A percentile compares a stretch with the other conserved stretches of the same genome.
These are phyloP conservation scores for Musa troglodytarum DNA, from an alignment of 176 grass and related monocot genomes.

Conservation along the genomic window DNA sequence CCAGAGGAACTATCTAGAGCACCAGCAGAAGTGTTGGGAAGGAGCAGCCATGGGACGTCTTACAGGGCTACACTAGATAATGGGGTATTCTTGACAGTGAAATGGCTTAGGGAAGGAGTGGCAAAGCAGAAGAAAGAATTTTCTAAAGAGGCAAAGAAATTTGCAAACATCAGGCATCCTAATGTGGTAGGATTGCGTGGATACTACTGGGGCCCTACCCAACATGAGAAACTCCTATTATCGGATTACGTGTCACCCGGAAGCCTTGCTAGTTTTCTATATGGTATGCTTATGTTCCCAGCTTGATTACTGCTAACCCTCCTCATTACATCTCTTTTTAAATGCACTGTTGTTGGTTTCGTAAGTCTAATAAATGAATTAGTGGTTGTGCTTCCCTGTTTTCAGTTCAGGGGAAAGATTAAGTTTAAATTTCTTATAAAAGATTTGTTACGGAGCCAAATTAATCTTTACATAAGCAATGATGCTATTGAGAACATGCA, in stretches of 20 bases:
- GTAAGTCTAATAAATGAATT: too few species aligned
- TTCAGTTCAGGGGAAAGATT: background rate
- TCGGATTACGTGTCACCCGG: constrained; percentile 64
- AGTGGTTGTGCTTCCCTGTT: background rate
- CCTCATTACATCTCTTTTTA: background rate
- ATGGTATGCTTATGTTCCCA: constrained; percentile 40
- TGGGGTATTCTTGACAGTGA: constrained; percentile 57
- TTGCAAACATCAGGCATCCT: constrained; percentile 58
- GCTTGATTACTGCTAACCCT: background rate
- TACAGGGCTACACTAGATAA: constrained; percentile 83
- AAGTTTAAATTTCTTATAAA: background rate
- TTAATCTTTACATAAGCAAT: background rate
- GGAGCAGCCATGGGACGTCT: constrained; percentile 89
- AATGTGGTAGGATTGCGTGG: constrained; percentile 67
- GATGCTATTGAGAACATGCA: too few species aligned
- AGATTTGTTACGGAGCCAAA: background rate
- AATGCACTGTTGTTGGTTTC: too few species aligned
- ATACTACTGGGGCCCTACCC: constrained; percentile 88
- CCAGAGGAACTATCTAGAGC: constrained; percentile 74
- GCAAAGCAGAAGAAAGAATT: constrained; percentile 91
- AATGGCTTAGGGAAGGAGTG: constrained; percentile 90
- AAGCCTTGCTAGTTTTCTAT: constrained; percentile 61
- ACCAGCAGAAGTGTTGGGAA: constrained; percentile 78
- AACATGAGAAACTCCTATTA: constrained; percentile 86
- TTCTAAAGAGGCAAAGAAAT: constrained; percentile 84